Conservation (phyloP, 2,329 filamentous ascomycete species). For the Sporothrix pseudoabietina region DNA sequence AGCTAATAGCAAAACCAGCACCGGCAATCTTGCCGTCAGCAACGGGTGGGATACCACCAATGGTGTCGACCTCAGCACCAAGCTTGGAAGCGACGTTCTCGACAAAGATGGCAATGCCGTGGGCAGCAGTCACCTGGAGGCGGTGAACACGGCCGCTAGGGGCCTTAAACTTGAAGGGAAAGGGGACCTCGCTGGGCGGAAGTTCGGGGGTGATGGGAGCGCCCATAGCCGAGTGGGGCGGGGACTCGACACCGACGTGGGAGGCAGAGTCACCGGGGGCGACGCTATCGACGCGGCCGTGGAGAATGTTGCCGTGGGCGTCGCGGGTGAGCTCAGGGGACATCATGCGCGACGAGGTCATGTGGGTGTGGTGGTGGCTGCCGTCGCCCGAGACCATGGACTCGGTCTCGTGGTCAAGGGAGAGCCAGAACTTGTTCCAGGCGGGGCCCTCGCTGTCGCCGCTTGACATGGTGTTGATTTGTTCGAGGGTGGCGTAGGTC, state of each 20-base stretch:
- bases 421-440: constrained; percentile 99
- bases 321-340: constrained; percentile 71
- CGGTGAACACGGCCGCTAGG: constrained; percentile 93
- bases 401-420: constrained; percentile 90
- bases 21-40: constrained; percentile 80
- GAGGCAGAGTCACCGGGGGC: constrained; percentile 94
- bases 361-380: constrained; percentile 69
- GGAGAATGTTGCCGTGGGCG: constrained; percentile 48
- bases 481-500: constrained; percentile 95
- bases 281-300: constrained; percentile 70
- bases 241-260: constrained; percentile 80
- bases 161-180: constrained; percentile 99
- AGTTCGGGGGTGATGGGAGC: constrained; percentile 54
- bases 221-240: constrained; percentile 62
- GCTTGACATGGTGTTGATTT: constrained; percentile 93
- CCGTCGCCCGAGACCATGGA: constrained; percentile 94
- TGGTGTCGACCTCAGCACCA: constrained; percentile 74
- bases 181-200: constrained; percentile 71
- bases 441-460: constrained; percentile 90
- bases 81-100: constrained; percentile 79
- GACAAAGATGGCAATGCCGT: constrained; percentile 80
- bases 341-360: constrained; percentile 71
- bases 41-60: constrained; percentile 78
- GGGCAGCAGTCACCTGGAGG: constrained; percentile 77
- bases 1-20: constrained; percentile 87